Base-by-base conservation (phyloP, 2,329 filamentous ascomycete genomes). In the Pezicula carpinea region DNA sequence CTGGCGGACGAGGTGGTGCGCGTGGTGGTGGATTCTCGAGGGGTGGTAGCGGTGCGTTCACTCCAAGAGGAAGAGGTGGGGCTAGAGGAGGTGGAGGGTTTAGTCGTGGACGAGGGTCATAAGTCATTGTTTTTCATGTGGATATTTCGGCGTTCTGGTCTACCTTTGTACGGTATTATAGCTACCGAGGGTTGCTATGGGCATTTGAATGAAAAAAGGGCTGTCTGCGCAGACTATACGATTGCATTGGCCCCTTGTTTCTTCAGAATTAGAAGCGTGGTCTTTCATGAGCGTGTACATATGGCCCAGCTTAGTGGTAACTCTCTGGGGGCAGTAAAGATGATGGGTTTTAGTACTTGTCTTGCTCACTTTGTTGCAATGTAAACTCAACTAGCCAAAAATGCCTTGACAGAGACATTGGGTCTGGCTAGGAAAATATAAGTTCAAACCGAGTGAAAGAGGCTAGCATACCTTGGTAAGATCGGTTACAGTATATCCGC, bases 1-100 rank as follows among this genome's bases (percentile, higher is more conserved):
- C 66, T 35, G 59, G 64, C 42, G 63, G 64, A 35, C 62, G 73
- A 54, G 68, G 72, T 19, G 66, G 67, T 32, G 15, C 23, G 10
- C 47, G 50, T 44, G 60, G 61, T 18, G 52, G 59, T 19, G 64
- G 64, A 13, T 66, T 66, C 49, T 62, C 62, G 17, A 59, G 65
- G 53, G 57, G 61, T 41, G 58, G 62, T 8, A 52, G 59, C 39
- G 57, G 61, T 44, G 63, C 60, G 8, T 63, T 63, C 43, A 52
- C 59, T 45, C 51, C 58, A 31, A 55, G 62, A 55, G 62, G 61
- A 26, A 52, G 61, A 53, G 61, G 61, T 35, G 57, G 54, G 49
- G 46, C 53, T 3, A 57, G 60, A 53, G 59, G 61, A 52, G 59
- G 59, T 22, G 60, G 61, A 14, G 42, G 42, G 14, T 64, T 64